A percentile compares a stretch with the other conserved stretches of the same genome.
phyloP scores from a whole-genome alignment of 2,329 filamentous ascomycete species.

The Xylariaceae sp. region DNA sequence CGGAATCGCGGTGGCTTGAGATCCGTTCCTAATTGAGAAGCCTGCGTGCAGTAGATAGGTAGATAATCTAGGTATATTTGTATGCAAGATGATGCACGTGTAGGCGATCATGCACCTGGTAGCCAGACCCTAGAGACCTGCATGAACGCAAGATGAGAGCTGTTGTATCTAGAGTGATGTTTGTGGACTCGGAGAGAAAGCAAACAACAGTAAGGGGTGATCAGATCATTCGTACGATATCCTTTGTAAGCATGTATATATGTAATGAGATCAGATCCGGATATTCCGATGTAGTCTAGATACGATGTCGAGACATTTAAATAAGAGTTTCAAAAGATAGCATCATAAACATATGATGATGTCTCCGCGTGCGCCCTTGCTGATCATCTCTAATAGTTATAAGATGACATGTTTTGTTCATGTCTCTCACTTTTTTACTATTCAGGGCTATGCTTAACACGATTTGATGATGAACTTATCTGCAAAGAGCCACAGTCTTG shows the following conservation, averaged over 20 bases:
- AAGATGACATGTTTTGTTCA: constrained; percentile 3
- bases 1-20: constrained; percentile 15
- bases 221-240: constrained; percentile 22
- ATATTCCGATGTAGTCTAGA: background rate
- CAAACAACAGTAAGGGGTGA: background rate
- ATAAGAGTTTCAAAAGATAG: background rate
- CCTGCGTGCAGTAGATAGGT: constrained; percentile 1
- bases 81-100: constrained; percentile 31
- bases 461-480: background rate
- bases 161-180: background rate
- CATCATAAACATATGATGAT: constrained; percentile 15
- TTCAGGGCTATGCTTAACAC: too few relatives aligned
- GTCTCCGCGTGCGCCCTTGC: background rate
- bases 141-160: constrained; percentile 6
- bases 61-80: constrained; percentile 5
- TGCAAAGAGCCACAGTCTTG: background rate
- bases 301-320: constrained; percentile 8
- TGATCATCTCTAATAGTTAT: background rate
- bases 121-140: constrained; percentile 17
- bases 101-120: constrained; percentile 21
- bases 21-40: constrained; percentile 29
- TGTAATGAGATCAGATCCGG: background rate
- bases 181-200: background rate
- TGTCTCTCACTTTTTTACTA: too few relatives aligned
- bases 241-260: background rate